Evolutionary conservation across 1,139 yeast species (phyloP), one percentile per base, ranked within the genome.

Genomic region (Sugiyamaella castrensis): DNA sequence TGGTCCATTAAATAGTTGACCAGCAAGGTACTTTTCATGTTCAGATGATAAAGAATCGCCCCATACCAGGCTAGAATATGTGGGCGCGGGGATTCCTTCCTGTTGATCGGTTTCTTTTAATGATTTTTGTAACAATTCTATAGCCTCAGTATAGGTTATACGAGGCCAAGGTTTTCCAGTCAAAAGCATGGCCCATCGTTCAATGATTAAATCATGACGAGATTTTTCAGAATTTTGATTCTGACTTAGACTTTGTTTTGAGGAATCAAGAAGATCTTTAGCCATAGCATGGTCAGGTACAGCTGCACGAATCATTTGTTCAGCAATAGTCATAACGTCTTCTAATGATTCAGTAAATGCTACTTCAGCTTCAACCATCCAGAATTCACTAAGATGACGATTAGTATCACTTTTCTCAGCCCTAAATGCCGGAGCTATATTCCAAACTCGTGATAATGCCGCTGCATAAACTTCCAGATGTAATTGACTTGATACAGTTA

Each of bases 321-420:
- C 95, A 1, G 85, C 80, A 48, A 88, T 77, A 1, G 62, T 62
- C 11, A 92, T 82, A 48, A 94, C 69, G 54, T 84, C 85, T 2
- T 66, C 62, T 7, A 89, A 74, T 11, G 71, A 66, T 9, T 77
- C 74, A 1, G 85, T 70, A 64, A 86, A 86, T 11, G 89, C 81
- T 29, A 89, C 66, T 63, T 94, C 99, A 0, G 91, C 95, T 67
- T 94, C 99, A 2, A 92, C 70, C 97, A 94, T 91, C 97, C 98
- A 92, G 67, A 94, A 94, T 66, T 94, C 99, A 54, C 94, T 80
- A 54, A 94, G 70, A 65, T 94, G 99, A 43, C 98, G 76, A 58
- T 82, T 87, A 0, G 99, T 94, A 59, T 88, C 89, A 46, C 96
- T 86, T 45, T 79, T 79, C 63, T 94, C 99, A 0, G 98, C 98